Base-by-base conservation (phyloP, 1,284 basidiomycete species). In the Schizophyllum commune region DNA sequence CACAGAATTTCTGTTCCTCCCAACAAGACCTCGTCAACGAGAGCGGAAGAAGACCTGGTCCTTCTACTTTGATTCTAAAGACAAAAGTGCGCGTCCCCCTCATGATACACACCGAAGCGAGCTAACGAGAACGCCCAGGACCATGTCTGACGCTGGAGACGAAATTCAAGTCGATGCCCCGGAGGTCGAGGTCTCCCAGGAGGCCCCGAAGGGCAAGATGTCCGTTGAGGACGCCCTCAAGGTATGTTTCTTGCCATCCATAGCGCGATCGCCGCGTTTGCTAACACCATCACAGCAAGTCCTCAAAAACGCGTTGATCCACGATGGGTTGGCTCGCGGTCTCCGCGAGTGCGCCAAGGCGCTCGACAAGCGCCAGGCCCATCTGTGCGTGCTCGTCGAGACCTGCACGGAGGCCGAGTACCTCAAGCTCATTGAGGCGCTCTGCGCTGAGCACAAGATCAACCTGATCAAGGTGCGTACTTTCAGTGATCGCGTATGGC, bases 381-480 rank as follows among this genome's bases (percentile, higher is more conserved):
- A 98, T 79, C 86, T 99, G 63, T 98, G 96, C 80, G 96, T 99
- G 66, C 91, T 99, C 73, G 95, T 98, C 75, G 96, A 99, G 88
- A 95, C 94, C 64, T 97, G 95, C 84, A 96, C 92, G 65, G 96
- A 98, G 83, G 93, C 95, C 70, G 96, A 98, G 81, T 98, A 99
- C 87, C 92, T 98, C 85, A 98, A 98, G 84, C 93, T 99, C 82
- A 97, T 98, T 70, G 96, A 98, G 82, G 96, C 96, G 60, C 93
- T 98, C 74, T 98, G 96, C 78, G 93, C 94, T 69, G 96, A 98
- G 83, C 94, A 98, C 88, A 95, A 95, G 79, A 98, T 98, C 81
- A 95, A 96, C 85, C 82, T 98, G 68, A 98, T 98, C 90, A 98
- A 98, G 83, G 53, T 55, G 19, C 3, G 53, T 17, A 17, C 19